Evolutionary conservation across 371 early-diverging fungal species (phyloP), one percentile per base, ranked within the genome.

Genomic region (Rhizomucor miehei): DNA sequence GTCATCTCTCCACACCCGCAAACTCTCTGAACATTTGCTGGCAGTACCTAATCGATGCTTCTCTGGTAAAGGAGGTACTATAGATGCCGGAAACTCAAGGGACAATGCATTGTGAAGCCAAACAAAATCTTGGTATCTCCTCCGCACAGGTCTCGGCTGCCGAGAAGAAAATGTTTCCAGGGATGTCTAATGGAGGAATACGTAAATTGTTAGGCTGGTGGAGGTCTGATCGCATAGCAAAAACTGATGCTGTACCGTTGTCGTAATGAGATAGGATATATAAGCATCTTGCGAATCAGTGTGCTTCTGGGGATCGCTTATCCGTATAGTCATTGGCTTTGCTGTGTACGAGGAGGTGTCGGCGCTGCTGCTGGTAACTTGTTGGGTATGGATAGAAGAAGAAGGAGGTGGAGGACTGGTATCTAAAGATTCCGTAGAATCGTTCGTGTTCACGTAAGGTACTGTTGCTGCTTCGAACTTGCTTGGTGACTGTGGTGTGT

Each of bases 61-160:
- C 17, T 55, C 55, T 1, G 94, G 93, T 21, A 92, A 64, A 12
- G 94, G 91, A 40, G 93, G 91, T 0, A 92, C 62, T 8, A 91
- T 88, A 38, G 81, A 83, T 6, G 83, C 83, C 2, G 87, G 82
- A 60, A 70, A 85, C 54, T 86, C 87, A 24, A 77, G 75, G 29
- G 56, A 49, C 36, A 94, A 72, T 35, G 74, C 76, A 48, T 74
- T 63, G 52, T 90, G 81, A 39, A 94, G 78, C 86, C 85, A 87
- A 6, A 77, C 82, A 77, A 94, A 94, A 66, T 94, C 94, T 58
- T 87, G 88, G 73, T 85, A 94, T 56, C 94, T 79, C 56, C 92
- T 75, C 39, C 91, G 80, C 14, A 90, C 80, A 12, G 74, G 45
- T 16, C 54, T 20, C 13, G 54, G 54, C 13, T 35, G 24, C 14